These are phyloP conservation scores for Eustoma russellianum DNA, from an alignment of 257 asterid species.

Conservation along the genomic window DNA sequence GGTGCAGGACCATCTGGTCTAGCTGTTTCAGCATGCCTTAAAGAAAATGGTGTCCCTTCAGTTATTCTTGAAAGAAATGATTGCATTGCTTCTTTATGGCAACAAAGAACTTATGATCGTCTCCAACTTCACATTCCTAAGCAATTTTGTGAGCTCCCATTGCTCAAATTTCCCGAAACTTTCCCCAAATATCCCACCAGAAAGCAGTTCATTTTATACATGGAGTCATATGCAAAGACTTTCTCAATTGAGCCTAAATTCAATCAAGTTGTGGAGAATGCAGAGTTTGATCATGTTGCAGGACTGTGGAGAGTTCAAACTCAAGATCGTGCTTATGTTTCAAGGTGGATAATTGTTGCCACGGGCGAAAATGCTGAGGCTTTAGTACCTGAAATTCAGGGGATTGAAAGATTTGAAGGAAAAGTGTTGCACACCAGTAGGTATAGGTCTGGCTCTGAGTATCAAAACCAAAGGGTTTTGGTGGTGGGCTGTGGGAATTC, in stretches of 20 bases:
- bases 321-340: slow-evolving; percentile 19
- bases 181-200: slow-evolving; percentile 77
- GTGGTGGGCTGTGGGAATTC: slow-evolving; percentile 92
- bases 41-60: slow-evolving; percentile 48
- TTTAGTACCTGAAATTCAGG: slow-evolving; percentile 47
- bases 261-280: slow-evolving; percentile 33
- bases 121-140: slow-evolving; percentile 78
- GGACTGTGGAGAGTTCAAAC: slow-evolving; percentile 60
- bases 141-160: slow-evolving; percentile 64
- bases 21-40: slow-evolving; percentile 82
- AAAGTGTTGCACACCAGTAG: slow-evolving; percentile 46
- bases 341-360: slow-evolving; percentile 67
- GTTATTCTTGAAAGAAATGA: slow-evolving; percentile 60
- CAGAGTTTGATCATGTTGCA: slow-evolving; percentile 28
- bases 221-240: slow-evolving; percentile 49
- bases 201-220: slow-evolving; percentile 56
- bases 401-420: slow-evolving; percentile 48
- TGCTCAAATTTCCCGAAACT: slow-evolving; percentile 37
- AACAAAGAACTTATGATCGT: slow-evolving; percentile 62
- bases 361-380: slow-evolving; percentile 91
- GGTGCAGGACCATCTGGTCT: slow-evolving; percentile 97
- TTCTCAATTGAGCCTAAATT: slow-evolving; percentile 48
- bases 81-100: slow-evolving; percentile 84
- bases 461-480: slow-evolving; percentile 36
- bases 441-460: slow-evolving; percentile 57